Percentiles rank a stretch among this genome's conserved stretches.
These are phyloP conservation scores for Cairneyella variabilis DNA, from an alignment of 495 filamentous ascomycete genomes.

Conservation along the genomic window DNA sequence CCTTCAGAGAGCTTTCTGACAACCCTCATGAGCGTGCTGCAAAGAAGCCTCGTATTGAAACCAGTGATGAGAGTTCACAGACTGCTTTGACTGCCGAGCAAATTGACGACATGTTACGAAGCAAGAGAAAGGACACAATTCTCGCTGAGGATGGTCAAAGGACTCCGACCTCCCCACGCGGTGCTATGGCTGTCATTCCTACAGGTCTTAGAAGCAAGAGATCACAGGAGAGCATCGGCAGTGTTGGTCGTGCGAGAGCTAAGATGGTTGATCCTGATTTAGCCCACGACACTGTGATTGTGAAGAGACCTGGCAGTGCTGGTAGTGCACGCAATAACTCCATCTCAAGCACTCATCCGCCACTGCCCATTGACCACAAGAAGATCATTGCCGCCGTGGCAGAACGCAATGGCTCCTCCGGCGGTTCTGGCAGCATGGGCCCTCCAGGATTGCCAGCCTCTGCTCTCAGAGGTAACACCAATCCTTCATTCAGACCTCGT, in stretches of 20 bases:
- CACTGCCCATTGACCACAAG: constrained; percentile 76
- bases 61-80: constrained; percentile 66
- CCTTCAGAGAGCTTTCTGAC: constrained; percentile 38
- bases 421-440: constrained; percentile 65
- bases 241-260: constrained; percentile 22
- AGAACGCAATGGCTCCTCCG: constrained; percentile 44
- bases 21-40: constrained; percentile 33
- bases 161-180: constrained; percentile 28
- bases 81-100: constrained; percentile 69
- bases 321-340: constrained; percentile 17
- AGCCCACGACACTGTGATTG: constrained; percentile 12
- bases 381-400: constrained; percentile 79
- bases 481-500: constrained; percentile 53
- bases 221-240: constrained; percentile 38
- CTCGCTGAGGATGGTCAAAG: constrained; percentile 36
- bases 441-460: constrained; percentile 83
- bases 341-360: constrained; percentile 51
- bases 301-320: constrained; percentile 23
- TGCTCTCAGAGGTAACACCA: constrained; percentile 58
- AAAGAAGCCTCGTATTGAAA: constrained; percentile 34
- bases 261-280: constrained; percentile 20
- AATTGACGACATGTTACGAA: constrained; percentile 63
- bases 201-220: constrained; percentile 24
- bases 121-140: constrained; percentile 24
- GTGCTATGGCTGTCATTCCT: constrained; percentile 29